Evolutionary conservation across 2,329 filamentous ascomycete species (phyloP).

Genomic region (Aspergillus chevalieri): DNA sequence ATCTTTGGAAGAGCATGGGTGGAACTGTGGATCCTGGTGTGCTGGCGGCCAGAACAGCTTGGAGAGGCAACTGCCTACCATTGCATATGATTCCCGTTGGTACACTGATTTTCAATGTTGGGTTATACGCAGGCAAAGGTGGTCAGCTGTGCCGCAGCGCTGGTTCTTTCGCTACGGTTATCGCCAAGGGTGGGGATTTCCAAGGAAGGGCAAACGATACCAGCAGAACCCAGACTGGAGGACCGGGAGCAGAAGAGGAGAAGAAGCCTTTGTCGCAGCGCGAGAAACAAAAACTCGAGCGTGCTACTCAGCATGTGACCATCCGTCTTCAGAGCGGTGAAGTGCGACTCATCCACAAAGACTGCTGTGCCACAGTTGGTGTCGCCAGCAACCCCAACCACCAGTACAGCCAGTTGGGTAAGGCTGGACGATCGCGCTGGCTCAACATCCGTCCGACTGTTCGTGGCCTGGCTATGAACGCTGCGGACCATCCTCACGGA

Average conservation of each 20-base stretch:
- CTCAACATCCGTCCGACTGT: conserved; percentile 91
- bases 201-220: conserved; percentile 41
- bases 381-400: conserved; percentile 89
- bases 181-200: conserved; percentile 67
- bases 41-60: conserved; percentile 86
- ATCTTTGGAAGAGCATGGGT: conserved; percentile 86
- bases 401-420: conserved; percentile 85
- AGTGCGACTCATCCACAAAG: conserved; percentile 77
- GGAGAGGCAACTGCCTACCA: conserved; percentile 89
- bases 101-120: conserved; percentile 87
- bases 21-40: conserved; percentile 91
- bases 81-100: conserved; percentile 93
- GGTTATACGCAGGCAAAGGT: conserved; percentile 62
- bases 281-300: conserved; percentile 41
- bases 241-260: conserved; percentile 13
- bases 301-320: conserved; percentile 71
- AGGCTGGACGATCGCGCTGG: conserved; percentile 90
- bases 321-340: conserved; percentile 90
- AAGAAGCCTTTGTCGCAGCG: conserved; percentile 31
- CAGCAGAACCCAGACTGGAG: conserved; percentile 39
- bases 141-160: conserved; percentile 93
- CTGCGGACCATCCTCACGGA: conserved; percentile 95
- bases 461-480: conserved; percentile 97
- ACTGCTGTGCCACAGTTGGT: conserved; percentile 91
- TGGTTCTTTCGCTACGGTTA: conserved; percentile 81